Percentiles rank a stretch among this genome's conserved stretches.
Evolutionary conservation across 768 basidiomycete genomes (phyloP).

Genomic region (Harrya chromipes): DNA sequence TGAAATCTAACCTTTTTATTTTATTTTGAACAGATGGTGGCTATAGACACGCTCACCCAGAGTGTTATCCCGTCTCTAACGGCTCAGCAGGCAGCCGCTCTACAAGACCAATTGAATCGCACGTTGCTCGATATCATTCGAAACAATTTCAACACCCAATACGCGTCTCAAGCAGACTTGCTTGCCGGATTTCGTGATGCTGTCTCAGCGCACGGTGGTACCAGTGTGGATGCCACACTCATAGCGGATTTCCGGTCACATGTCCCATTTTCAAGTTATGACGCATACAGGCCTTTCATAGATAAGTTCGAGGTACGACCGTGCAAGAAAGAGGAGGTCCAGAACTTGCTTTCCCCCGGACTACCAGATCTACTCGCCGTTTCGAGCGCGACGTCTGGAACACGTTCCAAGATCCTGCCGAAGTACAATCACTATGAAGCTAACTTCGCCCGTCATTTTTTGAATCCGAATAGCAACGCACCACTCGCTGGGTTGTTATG

Average conservation of each 20-base stretch:
- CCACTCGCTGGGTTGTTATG: background rate
- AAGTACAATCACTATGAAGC: background rate
- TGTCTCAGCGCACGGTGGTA: background rate
- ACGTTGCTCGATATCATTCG: background rate
- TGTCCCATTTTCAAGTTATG: conserved; percentile 4
- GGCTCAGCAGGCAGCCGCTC: background rate
- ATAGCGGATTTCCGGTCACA: background rate
- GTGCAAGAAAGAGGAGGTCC: conserved; percentile 6
- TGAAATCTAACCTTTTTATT: too few relatives aligned
- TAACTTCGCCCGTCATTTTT: too few relatives aligned
- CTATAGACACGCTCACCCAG: too few relatives aligned
- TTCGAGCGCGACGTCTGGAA: conserved; percentile 4
- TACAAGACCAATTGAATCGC: background rate
- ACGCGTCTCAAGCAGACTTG: background rate
- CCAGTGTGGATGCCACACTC: background rate
- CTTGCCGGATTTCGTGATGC: background rate
- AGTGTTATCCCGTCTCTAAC: background rate
- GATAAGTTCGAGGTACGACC: conserved; percentile 1
- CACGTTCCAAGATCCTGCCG: background rate
- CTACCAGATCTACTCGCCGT: background rate
- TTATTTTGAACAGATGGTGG: too few relatives aligned
- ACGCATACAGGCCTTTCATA: conserved; percentile 1
- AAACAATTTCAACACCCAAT: background rate
- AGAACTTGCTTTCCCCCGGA: conserved; percentile 3
- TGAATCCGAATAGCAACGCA: background rate